These are phyloP conservation scores for Nakazawaea anatomiae DNA, from an alignment of 805 yeast species.

Conservation along the genomic window DNA sequence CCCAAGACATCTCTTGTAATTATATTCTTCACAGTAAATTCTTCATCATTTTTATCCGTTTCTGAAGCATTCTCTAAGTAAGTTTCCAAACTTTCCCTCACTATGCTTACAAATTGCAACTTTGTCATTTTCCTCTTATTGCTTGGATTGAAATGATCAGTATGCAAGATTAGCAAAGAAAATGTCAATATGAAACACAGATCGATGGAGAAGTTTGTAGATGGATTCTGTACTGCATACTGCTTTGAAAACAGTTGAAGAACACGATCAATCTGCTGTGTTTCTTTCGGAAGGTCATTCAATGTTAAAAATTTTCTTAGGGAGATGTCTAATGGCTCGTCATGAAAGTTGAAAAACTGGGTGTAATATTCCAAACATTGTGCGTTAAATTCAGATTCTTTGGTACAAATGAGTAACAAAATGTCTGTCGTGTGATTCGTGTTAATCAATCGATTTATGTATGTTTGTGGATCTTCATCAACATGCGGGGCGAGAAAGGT, in stretches of 20 bases:
- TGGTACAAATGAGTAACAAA: conserved; percentile 23
- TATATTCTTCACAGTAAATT: conserved; percentile 13
- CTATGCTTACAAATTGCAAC: conserved; percentile 50
- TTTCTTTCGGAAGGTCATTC: conserved; percentile 60
- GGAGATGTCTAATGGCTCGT: conserved; percentile 61
- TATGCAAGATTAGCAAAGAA: conserved; percentile 65
- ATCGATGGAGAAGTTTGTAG: conserved; percentile 33
- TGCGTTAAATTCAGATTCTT: conserved; percentile 21
- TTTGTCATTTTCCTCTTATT: conserved; percentile 65
- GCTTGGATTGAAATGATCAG: conserved; percentile 64
- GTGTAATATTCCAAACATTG: conserved; percentile 23
- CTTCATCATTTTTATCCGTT: conserved; percentile 26
- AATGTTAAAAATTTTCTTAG: conserved; percentile 52
- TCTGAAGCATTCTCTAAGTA: conserved; percentile 16
- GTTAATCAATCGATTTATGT: conserved; percentile 23
- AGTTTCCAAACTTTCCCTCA: conserved; percentile 18
- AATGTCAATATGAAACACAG: conserved; percentile 59
- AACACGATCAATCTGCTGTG: conserved; percentile 72
- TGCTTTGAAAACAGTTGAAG: conserved; percentile 50
- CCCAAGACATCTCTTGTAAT: conserved; percentile 37
- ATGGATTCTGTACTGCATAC: conserved; percentile 39
- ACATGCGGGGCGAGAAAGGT: conserved; percentile 10
- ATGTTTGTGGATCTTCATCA: conserved; percentile 25
- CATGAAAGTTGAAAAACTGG: conserved; percentile 39
- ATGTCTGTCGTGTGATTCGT: conserved; percentile 20